Base-by-base conservation (phyloP, 2,329 filamentous ascomycete species). In the Alternaria atra region DNA sequence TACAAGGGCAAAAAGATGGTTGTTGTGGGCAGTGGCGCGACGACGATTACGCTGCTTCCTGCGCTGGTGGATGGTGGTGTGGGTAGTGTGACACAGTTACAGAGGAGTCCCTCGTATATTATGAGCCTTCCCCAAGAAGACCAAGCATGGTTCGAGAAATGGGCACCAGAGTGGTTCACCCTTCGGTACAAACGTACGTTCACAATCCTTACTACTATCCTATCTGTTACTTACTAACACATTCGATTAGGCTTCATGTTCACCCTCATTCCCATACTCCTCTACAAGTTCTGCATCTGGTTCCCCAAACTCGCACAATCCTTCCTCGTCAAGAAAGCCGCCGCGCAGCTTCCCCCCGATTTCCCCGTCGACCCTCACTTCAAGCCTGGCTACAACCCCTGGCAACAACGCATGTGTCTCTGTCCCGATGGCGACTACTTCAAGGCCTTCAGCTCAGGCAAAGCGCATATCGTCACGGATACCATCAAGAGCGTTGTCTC, bases 21-120 rank as follows among this genome's bases (percentile, higher is more conserved):
- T 43, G 83, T 94, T 59, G 87, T 95, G 63, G 92, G 92, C 15
- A 90, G 87, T 15, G 93, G 93, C 7, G 92, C 92, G 2, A 96
- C 93, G 0, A 90, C 92, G 6, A 80, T 94, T 50, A 95, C 92
- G 0, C 83, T 97, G 1, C 76, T 96, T 3, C 93, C 92, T 0
- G 86, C 84, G 47, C 79, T 96, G 46, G 87, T 88, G 1, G 80
- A 90, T 43, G 86, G 84, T 39, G 91, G 90, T 12, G 81, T 80
- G 5, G 80, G 79, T 5, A 84, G 86, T 13, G 88, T 93, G 29
- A 94, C 91, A 1, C 92, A 94, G 87, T 84, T 96, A 3, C 92
- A 96, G 79, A 87, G 93, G 58, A 92, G 89, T 46, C 93, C 93
- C 0, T 86, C 85, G 0, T 78, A 77, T 50, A 84, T 94, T 56